Evolutionary conservation across 2,329 filamentous ascomycete species (phyloP).

Genomic region (Corniculantispora saksenae): DNA sequence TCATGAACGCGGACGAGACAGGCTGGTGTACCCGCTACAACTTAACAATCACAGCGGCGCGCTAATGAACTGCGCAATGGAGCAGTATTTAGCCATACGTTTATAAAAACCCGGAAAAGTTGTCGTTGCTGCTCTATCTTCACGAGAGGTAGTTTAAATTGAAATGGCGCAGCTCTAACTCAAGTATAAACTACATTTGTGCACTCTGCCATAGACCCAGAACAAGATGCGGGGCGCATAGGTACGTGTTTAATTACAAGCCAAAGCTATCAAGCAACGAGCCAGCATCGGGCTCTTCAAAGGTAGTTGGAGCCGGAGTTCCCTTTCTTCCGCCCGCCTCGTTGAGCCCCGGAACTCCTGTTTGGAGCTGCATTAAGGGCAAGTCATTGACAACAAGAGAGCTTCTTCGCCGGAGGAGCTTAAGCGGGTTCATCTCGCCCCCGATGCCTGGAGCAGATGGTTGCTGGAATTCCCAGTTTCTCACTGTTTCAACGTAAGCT

Average conservation of each 20-base stretch:
- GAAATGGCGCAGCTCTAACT: too few species aligned
- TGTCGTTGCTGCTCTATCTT: too few species aligned
- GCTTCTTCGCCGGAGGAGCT: constrained; percentile 69
- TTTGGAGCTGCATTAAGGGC: constrained; percentile 46
- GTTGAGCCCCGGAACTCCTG: constrained; percentile 40
- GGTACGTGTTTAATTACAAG: constrained; percentile 54
- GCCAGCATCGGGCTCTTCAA: constrained; percentile 88
- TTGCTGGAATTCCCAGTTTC: constrained; percentile 80
- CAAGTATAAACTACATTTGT: too few species aligned
- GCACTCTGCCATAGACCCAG: background rate
- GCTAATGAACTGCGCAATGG: too few species aligned
- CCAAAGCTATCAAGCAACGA: constrained; percentile 92
- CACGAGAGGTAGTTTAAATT: too few species aligned
- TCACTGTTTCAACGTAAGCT: constrained; percentile 48
- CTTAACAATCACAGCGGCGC: background rate
- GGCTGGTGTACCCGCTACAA: constrained; percentile 10
- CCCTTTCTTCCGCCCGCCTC: constrained; percentile 35
- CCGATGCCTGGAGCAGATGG: constrained; percentile 40
- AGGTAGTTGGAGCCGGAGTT: constrained; percentile 71
- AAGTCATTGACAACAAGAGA: constrained; percentile 80
- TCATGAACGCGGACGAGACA: background rate
- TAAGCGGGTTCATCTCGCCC: constrained; percentile 63
- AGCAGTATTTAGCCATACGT: background rate
- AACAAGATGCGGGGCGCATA: too few species aligned
- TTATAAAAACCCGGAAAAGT: background rate